These are phyloP conservation scores for Cordyceps militaris DNA, from an alignment of 2,329 filamentous ascomycete species.

Conservation along the genomic window DNA sequence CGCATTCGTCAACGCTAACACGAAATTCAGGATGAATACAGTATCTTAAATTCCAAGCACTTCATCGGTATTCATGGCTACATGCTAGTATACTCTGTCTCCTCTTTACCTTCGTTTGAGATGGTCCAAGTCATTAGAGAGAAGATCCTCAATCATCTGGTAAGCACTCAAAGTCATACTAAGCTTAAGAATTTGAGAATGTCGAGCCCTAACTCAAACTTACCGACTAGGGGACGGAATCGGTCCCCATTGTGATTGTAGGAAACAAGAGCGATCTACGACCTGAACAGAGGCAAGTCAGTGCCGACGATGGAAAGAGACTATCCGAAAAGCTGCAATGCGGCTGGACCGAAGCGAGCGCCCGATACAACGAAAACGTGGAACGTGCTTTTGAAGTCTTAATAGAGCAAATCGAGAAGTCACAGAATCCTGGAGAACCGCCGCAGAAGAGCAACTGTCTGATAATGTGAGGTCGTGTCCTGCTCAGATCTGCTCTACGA, in stretches of 20 bases:
- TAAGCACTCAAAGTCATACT: constrained; percentile 42
- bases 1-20: constrained; percentile 9
- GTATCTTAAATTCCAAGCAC: constrained; percentile 95
- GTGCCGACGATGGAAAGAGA: constrained; percentile 74
- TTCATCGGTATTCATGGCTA: constrained; percentile 99
- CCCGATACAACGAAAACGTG: constrained; percentile 91
- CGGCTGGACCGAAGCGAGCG: constrained; percentile 91
- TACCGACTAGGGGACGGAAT: constrained; percentile 67
- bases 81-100: constrained; percentile 97
- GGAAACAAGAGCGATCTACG: constrained; percentile 95
- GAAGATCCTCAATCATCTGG: constrained; percentile 94
- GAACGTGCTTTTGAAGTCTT: constrained; percentile 87
- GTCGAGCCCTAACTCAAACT: neutral
- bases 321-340: constrained; percentile 83
- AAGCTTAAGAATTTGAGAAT: neutral
- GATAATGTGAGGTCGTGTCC: constrained; percentile 61
- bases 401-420: constrained; percentile 91
- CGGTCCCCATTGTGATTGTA: constrained; percentile 87
- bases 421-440: constrained; percentile 81
- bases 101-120: constrained; percentile 88
- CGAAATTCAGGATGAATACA: constrained; percentile 77
- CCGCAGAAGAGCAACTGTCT: constrained; percentile 72
- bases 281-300: constrained; percentile 88
- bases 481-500: neutral
- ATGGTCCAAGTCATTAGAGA: constrained; percentile 95